phyloP scores from a whole-genome alignment of 2,329 filamentous ascomycete species.

The Lanzia echinophila region DNA sequence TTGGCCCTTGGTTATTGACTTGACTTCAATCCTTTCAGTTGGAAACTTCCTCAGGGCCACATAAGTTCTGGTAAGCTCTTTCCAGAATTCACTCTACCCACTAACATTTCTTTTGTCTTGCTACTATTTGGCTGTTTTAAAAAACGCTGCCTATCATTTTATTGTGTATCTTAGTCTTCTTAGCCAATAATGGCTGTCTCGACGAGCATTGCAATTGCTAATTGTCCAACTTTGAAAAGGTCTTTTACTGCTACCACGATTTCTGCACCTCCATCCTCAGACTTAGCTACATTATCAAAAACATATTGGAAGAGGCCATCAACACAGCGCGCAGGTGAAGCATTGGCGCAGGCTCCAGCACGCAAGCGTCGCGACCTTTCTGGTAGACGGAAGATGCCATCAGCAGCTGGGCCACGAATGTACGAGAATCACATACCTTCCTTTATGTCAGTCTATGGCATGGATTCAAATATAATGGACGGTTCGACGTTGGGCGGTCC shows the following conservation, averaged over 20 bases:
- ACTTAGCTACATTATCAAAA: constrained; percentile 13
- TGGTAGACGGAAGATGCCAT: constrained; percentile 46
- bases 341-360: constrained; percentile 15
- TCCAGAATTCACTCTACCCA: neutral
- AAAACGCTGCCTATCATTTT: neutral
- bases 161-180: neutral
- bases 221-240: constrained; percentile 26
- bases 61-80: constrained; percentile 4
- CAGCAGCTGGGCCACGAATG: constrained; percentile 52
- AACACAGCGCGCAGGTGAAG: neutral
- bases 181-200: constrained; percentile 17
- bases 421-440: constrained; percentile 68
- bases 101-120: neutral
- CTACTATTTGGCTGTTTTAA: neutral
- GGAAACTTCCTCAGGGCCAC: neutral
- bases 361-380: constrained; percentile 12
- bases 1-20: constrained; percentile 4
- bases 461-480: constrained; percentile 39
- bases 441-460: constrained; percentile 69
- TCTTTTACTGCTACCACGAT: constrained; percentile 20
- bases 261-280: constrained; percentile 16
- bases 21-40: neutral
- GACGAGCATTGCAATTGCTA: constrained; percentile 24
- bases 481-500: constrained; percentile 15
- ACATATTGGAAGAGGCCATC: constrained; percentile 1